Percentiles rank a stretch among this genome's conserved stretches.
These are phyloP conservation scores for Wolfiporia cocos DNA, from an alignment of 1,284 basidiomycete species.

Conservation along the genomic window DNA sequence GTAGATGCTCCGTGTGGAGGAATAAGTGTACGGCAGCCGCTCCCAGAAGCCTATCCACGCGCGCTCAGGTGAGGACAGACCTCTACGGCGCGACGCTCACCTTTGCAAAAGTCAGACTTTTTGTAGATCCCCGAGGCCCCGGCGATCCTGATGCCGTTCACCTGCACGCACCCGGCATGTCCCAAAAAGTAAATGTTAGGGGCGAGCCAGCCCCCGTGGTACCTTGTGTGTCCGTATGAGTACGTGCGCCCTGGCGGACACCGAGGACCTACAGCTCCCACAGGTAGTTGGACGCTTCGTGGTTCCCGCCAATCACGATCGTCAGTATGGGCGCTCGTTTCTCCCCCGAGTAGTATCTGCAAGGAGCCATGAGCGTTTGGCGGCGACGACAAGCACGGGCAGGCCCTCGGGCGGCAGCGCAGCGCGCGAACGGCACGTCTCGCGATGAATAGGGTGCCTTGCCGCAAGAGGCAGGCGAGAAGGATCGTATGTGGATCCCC, in stretches of 20 bases:
- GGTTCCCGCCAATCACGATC: constrained; percentile 95
- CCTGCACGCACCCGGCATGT: constrained; percentile 82
- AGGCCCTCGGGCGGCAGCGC: too few relatives aligned
- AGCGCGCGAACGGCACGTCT: too few relatives aligned
- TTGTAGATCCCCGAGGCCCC: constrained; percentile 96
- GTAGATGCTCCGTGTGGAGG: constrained; percentile 80
- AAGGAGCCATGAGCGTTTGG: background rate
- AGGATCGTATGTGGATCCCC: too few relatives aligned
- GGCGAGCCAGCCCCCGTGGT: constrained; percentile 94
- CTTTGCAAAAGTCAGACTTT: constrained; percentile 67
- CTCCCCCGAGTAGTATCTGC: constrained; percentile 83
- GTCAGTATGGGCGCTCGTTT: constrained; percentile 84
- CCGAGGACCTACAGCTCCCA: constrained; percentile 81
- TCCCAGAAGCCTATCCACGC: constrained; percentile 60
- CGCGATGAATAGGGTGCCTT: too few relatives aligned
- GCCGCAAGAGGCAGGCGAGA: too few relatives aligned
- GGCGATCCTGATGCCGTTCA: constrained; percentile 83
- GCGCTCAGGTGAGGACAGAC: background rate
- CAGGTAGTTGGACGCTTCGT: constrained; percentile 96
- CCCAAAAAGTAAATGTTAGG: constrained; percentile 98
- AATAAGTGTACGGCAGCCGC: constrained; percentile 62
- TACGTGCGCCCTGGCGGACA: background rate
- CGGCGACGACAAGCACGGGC: background rate
- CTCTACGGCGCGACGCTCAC: constrained; percentile 24
- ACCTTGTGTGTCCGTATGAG: constrained; percentile 37